Evolutionary conservation across 1,284 basidiomycete genomes (phyloP).

Genomic region (Uromyces viciae-fabae): DNA sequence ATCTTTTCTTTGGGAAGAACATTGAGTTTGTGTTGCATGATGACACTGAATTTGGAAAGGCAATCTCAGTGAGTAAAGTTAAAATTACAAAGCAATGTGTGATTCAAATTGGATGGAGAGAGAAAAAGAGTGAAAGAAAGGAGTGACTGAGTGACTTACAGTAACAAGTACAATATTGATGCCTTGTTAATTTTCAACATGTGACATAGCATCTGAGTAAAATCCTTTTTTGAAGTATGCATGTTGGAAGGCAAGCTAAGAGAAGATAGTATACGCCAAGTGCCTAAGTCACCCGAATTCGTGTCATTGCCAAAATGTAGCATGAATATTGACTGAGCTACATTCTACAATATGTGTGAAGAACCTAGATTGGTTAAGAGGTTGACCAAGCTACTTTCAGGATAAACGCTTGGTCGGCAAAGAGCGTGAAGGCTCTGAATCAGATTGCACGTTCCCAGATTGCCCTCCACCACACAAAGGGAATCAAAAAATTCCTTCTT

Average conservation of each 20-base stretch:
- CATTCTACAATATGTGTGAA: background rate
- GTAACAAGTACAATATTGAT: background rate
- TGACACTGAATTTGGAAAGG: too few species aligned
- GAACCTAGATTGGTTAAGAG: background rate
- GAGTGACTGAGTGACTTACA: background rate
- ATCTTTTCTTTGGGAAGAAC: background rate
- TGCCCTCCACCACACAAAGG: background rate
- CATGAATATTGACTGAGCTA: background rate
- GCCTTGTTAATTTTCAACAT: background rate
- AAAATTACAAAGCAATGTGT: too few species aligned
- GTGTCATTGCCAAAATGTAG: background rate
- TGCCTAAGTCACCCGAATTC: background rate
- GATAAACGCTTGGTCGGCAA: background rate
- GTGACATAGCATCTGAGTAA: background rate
- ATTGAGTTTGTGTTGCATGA: background rate
- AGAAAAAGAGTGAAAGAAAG: background rate
- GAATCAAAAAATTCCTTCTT: background rate
- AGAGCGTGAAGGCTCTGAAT: background rate
- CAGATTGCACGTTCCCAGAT: background rate
- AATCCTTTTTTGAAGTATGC: background rate
- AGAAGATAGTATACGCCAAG: background rate
- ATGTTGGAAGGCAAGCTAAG: background rate
- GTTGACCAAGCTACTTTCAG: background rate
- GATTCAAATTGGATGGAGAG: too few species aligned
- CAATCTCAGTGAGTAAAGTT: too few species aligned